These are phyloP conservation scores for Sclerotinia nivalis DNA, from an alignment of 2,329 filamentous ascomycete genomes.

Conservation along the genomic window DNA sequence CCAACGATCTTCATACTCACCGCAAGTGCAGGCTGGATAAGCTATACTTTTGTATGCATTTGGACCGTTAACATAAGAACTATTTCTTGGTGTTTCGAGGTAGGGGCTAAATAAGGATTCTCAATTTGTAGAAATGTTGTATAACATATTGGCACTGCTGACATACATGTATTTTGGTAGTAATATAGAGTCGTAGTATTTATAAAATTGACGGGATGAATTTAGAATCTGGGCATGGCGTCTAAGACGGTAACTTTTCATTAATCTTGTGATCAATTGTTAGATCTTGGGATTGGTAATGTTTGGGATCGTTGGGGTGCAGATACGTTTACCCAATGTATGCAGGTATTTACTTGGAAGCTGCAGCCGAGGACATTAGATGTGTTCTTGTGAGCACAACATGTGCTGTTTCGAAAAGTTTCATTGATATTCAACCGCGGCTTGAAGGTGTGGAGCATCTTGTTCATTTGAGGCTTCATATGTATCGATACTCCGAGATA, in stretches of 20 bases:
- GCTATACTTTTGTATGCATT: not conserved
- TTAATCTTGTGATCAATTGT: conserved; percentile 8
- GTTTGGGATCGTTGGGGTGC: not conserved
- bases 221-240: not conserved
- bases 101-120: not conserved
- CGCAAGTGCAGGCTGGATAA: not conserved
- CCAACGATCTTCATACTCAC: conserved; percentile 2
- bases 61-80: not conserved
- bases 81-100: too few species aligned
- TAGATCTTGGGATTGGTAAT: conserved; percentile 5
- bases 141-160: not conserved
- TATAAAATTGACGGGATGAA: not conserved
- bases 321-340: not conserved
- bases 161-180: not conserved
- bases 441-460: not conserved
- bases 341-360: not conserved
- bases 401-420: conserved; percentile 16
- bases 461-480: not conserved
- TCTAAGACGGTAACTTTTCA: not conserved
- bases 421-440: not conserved
- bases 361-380: not conserved
- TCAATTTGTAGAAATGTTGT: not conserved
- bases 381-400: not conserved
- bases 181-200: conserved; percentile 10
- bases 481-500: conserved; percentile 15